These are phyloP conservation scores for Liquidambar formosana DNA, from an alignment of 164 flowering plant genomes.

Conservation along the genomic window DNA sequence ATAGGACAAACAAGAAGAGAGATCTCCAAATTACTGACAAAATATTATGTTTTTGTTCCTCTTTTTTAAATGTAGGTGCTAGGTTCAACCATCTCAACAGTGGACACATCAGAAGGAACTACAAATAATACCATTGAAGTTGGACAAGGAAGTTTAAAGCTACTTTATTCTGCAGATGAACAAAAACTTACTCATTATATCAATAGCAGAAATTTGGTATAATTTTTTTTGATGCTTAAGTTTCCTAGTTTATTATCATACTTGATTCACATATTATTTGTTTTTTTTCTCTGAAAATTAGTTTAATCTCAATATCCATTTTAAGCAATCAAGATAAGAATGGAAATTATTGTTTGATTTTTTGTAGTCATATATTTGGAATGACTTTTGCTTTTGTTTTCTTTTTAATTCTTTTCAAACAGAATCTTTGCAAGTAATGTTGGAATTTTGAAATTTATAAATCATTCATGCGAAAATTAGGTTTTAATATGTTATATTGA, in stretches of 20 bases:
- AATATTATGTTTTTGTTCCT: background rate
- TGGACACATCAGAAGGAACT: constrained; percentile 34
- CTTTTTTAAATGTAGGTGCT: constrained; percentile 34
- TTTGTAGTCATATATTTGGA: background rate
- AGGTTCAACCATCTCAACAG: constrained; percentile 43
- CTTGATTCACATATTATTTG: background rate
- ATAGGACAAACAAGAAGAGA: background rate
- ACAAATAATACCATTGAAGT: constrained; percentile 48
- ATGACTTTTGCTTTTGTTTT: too few relatives aligned
- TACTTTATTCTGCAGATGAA: constrained; percentile 52
- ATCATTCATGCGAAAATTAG: too few relatives aligned
- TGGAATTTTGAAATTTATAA: too few relatives aligned
- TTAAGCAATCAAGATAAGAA: background rate
- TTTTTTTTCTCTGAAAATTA: background rate
- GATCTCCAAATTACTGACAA: constrained; percentile 12
- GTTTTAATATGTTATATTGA: too few relatives aligned
- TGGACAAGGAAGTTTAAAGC: constrained; percentile 80
- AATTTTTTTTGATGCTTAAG: constrained; percentile 2
- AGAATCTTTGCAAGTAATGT: too few relatives aligned
- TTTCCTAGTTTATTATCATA: background rate
- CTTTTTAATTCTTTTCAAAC: too few relatives aligned
- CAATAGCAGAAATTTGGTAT: constrained; percentile 64
- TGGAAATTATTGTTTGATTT: background rate
- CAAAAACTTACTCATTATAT: constrained; percentile 64
- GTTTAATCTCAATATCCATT: background rate